Base-by-base conservation (phyloP, 495 filamentous ascomycete species). In the Hypoxylon lenormandii region DNA sequence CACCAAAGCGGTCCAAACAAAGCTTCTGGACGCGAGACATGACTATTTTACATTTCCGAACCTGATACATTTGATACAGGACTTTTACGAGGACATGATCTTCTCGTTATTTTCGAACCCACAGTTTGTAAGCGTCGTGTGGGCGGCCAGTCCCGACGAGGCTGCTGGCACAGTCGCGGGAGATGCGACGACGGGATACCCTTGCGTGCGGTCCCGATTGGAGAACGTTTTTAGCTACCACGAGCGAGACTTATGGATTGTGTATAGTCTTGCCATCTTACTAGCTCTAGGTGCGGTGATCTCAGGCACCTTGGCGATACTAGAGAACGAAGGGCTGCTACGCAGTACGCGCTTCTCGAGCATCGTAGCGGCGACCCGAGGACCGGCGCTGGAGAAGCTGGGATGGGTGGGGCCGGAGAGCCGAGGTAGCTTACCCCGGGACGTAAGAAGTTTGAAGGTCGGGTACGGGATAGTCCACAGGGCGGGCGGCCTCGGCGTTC, bases 281-380 rank as follows among this genome's bases (percentile, higher is more conserved):
- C 59, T 79, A 19, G 70, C 69, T 2, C 37, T 70, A 13, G 53
- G 46, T 2, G 77, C 58, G 6, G 60, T 77, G 2, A 55, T 69
- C 1, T 43, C 52, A 0, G 79, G 79, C 16, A 57, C 60, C 5
- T 8, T 74, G 42, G 70, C 78, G 33, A 56, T 80, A 8, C 36
- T 67, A 2, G 78, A 75, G 42, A 76, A 80, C 55, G 71, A 74
- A 22, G 72, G 72, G 4, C 66, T 60, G n/a, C 49, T 76, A 60
- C 76, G 74, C 37, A 73, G 74, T 64, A 77, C 74, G 19, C 70
- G 65, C 28, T 79, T 77, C 58, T 78, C 75, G 36, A 77, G 70
- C 58, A 75, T 80, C 46, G 76, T 78, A 7, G 76, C 77, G 16
- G 75, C 79, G 8, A 79, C 79, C 18, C 70, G 79, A 19, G 78